These are phyloP conservation scores for Salvia splendens DNA, from an alignment of 257 asterid species.

Conservation along the genomic window DNA sequence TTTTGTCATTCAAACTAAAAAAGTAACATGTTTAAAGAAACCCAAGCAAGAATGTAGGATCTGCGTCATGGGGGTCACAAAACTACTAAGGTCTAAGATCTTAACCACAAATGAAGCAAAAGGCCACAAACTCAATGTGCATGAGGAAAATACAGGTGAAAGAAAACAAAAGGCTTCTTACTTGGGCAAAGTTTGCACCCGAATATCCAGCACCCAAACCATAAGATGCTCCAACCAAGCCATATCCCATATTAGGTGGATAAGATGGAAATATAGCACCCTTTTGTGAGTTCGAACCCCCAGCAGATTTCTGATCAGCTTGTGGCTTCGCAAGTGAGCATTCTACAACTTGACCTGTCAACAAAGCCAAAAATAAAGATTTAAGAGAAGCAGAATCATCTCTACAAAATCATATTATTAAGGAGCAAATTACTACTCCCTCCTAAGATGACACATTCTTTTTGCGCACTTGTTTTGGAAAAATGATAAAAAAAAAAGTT, in stretches of 20 bases:
- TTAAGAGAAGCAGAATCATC: conserved; percentile 26
- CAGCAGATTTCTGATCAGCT: conserved; percentile 73
- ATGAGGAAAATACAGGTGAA: neutral
- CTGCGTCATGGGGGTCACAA: neutral
- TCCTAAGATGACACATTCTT: no score
- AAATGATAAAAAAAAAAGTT: no score
- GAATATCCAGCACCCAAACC: conserved; percentile 63
- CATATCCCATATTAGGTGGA: conserved; percentile 79
- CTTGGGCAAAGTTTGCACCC: conserved; percentile 73
- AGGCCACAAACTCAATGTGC: conserved; percentile 6
- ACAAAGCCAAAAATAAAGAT: conserved; percentile 29
- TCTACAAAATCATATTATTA: conserved; percentile 17
- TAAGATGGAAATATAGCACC: conserved; percentile 64
- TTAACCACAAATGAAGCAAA: neutral
- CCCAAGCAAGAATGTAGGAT: conserved; percentile 1
- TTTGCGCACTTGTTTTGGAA: no score
- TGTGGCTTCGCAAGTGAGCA: conserved; percentile 99
- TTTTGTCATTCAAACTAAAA: conserved; percentile 4
- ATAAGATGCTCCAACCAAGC: conserved; percentile 77
- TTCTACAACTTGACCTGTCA: conserved; percentile 82
- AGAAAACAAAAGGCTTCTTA: conserved; percentile 42
- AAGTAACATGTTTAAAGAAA: neutral
- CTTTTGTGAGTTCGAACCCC: conserved; percentile 60
- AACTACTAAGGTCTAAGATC: neutral
- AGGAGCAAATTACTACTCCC: conserved; percentile 21